Percentiles rank a stretch among this genome's conserved stretches.
phyloP scores from a whole-genome alignment of 2,329 filamentous ascomycete species.

The Alternaria arbusti region DNA sequence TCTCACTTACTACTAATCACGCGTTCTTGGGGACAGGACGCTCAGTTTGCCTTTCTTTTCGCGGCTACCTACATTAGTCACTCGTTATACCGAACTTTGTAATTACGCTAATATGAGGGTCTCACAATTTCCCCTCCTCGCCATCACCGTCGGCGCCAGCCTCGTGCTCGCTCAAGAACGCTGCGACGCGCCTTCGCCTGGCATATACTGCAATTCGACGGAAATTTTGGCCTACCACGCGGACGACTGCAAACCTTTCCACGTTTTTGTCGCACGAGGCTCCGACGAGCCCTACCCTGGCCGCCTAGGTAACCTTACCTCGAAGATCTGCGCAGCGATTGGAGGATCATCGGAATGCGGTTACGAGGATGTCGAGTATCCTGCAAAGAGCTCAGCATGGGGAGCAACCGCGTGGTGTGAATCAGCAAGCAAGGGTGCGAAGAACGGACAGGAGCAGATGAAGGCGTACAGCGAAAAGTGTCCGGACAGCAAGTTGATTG shows the following conservation, averaged over 20 bases:
- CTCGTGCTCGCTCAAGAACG: conserved; percentile 28
- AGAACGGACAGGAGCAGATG: conserved; percentile 33
- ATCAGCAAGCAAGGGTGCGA: conserved; percentile 29
- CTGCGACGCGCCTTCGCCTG: conserved; percentile 30
- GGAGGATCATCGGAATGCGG: conserved; percentile 26
- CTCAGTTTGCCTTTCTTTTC: neutral
- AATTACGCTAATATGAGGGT: conserved; percentile 18
- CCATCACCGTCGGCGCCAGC: conserved; percentile 15
- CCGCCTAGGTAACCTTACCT: conserved; percentile 32
- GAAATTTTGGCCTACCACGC: conserved; percentile 29
- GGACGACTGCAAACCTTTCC: conserved; percentile 31
- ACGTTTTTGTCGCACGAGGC: conserved; percentile 36
- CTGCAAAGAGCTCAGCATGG: conserved; percentile 35
- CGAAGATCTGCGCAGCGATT: conserved; percentile 24
- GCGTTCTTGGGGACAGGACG: neutral
- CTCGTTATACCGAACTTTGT: conserved; percentile 2
- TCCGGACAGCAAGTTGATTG: conserved; percentile 34
- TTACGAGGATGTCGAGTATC: conserved; percentile 37
- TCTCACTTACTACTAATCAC: neutral
- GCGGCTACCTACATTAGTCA: conserved; percentile 2
- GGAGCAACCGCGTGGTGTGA: conserved; percentile 35
- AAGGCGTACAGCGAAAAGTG: conserved; percentile 33
- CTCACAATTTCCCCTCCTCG: conserved; percentile 6
- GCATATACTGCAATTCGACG: conserved; percentile 31
- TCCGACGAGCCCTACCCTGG: conserved; percentile 39